Evolutionary conservation across 164 flowering plant species (phyloP).

Genomic region (Vitis amurensis): DNA sequence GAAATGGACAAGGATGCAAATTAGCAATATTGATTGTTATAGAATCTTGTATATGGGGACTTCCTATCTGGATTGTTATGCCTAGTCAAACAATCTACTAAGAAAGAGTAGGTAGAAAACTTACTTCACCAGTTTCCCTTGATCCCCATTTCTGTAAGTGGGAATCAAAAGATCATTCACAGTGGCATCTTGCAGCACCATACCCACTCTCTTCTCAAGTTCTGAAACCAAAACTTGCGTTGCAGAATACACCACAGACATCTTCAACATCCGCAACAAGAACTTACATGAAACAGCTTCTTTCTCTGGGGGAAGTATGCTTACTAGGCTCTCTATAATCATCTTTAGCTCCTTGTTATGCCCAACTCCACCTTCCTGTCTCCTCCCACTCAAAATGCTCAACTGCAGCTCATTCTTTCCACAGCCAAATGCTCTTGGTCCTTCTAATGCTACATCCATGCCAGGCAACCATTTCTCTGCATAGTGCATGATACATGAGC

Average conservation of each 20-base stretch:
- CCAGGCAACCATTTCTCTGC: slow-evolving; percentile 68
- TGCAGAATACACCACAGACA: slow-evolving; percentile 57
- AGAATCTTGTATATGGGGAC: background rate
- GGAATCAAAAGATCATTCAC: slow-evolving; percentile 74
- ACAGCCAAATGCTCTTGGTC: slow-evolving; percentile 23
- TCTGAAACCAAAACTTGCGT: slow-evolving; percentile 71
- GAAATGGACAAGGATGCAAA: background rate
- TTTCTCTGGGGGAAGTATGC: slow-evolving; percentile 63
- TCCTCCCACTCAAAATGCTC: slow-evolving; percentile 43
- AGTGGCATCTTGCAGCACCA: slow-evolving; percentile 68
- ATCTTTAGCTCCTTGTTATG: slow-evolving; percentile 55
- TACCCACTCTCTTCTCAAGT: slow-evolving; percentile 79
- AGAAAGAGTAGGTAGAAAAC: slow-evolving; percentile 14
- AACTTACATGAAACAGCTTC: slow-evolving; percentile 75
- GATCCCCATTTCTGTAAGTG: slow-evolving; percentile 41
- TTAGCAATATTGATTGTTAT: background rate
- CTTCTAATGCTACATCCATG: slow-evolving; percentile 40
- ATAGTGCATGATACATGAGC: slow-evolving; percentile 61
- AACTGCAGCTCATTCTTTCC: slow-evolving; percentile 49
- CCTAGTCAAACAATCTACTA: background rate
- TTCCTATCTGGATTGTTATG: background rate
- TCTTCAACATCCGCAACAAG: slow-evolving; percentile 63
- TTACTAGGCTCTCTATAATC: slow-evolving; percentile 73
- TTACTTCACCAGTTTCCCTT: slow-evolving; percentile 36
- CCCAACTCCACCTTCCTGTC: slow-evolving; percentile 30